Percentiles rank a stretch among this genome's conserved stretches.
These are phyloP conservation scores for Davidsoniella australis DNA, from an alignment of 2,329 filamentous ascomycete species.

Conservation along the genomic window DNA sequence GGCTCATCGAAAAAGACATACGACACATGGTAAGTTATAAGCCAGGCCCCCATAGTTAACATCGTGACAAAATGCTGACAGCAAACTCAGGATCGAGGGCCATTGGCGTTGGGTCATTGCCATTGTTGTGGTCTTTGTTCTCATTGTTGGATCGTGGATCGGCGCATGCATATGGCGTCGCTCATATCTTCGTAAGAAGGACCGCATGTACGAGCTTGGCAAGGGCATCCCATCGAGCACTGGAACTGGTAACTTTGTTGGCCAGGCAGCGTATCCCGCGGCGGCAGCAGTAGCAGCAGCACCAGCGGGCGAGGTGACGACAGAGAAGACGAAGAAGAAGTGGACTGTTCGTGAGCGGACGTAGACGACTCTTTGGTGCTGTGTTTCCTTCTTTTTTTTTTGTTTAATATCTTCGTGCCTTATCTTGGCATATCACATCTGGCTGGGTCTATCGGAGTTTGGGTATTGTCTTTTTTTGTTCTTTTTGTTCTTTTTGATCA, in stretches of 20 bases:
- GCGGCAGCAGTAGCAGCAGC: conserved; percentile 12
- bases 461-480: conserved; percentile 3
- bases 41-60: background rate
- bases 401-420: conserved; percentile 1
- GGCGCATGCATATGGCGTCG: conserved; percentile 55
- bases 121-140: conserved; percentile 56
- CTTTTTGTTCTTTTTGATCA: conserved; percentile 6
- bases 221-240: conserved; percentile 21
- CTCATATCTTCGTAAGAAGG: conserved; percentile 54
- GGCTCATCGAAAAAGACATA: conserved; percentile 3
- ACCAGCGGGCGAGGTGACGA: background rate
- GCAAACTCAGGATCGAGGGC: conserved; percentile 37
- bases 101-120: conserved; percentile 75
- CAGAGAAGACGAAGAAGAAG: conserved; percentile 30
- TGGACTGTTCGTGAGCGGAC: conserved; percentile 29
- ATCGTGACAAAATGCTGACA: background rate
- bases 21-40: conserved; percentile 7
- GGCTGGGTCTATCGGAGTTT: conserved; percentile 8
- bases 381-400: conserved; percentile 9
- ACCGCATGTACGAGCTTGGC: conserved; percentile 34
- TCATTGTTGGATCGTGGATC: conserved; percentile 48
- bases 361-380: conserved; percentile 16
- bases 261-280: conserved; percentile 21
- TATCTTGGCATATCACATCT: background rate
- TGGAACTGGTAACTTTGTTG: conserved; percentile 15